phyloP scores from a whole-genome alignment of 345 rosid species.

The Pugionium cornutum region DNA sequence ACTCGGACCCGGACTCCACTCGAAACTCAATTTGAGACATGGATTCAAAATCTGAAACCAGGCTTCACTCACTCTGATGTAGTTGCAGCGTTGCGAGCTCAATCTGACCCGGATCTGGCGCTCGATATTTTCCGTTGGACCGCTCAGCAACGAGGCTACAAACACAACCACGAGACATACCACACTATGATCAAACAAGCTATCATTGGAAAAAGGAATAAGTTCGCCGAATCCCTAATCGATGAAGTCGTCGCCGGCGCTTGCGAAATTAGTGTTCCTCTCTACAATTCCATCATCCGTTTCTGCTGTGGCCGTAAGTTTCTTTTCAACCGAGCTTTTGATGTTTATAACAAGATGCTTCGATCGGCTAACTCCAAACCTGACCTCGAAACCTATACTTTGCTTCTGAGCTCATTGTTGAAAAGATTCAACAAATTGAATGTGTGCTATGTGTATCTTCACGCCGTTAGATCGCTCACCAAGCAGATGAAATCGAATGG shows the following conservation, averaged over 20 bases:
- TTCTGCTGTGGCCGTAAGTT: constrained; percentile 85
- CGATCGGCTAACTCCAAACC: constrained; percentile 66
- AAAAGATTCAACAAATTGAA: constrained; percentile 54
- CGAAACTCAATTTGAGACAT: constrained; percentile 74
- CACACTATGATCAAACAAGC: constrained; percentile 60
- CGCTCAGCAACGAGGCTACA: constrained; percentile 67
- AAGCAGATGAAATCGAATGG: constrained; percentile 91
- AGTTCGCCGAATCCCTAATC: constrained; percentile 63
- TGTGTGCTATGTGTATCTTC: constrained; percentile 76
- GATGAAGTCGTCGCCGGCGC: constrained; percentile 92
- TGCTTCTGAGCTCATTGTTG: constrained; percentile 61
- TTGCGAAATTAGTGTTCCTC: constrained; percentile 66
- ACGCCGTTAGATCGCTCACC: constrained; percentile 66
- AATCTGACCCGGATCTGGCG: constrained; percentile 84
- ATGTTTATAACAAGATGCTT: constrained; percentile 78
- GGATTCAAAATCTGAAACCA: constrained; percentile 77
- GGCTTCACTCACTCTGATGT: constrained; percentile 78
- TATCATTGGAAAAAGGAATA: constrained; percentile 63
- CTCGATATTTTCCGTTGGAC: constrained; percentile 95
- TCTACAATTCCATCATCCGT: constrained; percentile 64
- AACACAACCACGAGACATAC: constrained; percentile 66
- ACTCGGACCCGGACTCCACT: constrained; percentile 68
- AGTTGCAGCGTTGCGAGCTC: constrained; percentile 64
- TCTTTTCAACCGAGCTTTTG: constrained; percentile 72
- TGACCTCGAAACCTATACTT: constrained; percentile 70